These are phyloP conservation scores for Byssothecium circinans DNA, from an alignment of 2,329 filamentous ascomycete genomes.

Conservation along the genomic window DNA sequence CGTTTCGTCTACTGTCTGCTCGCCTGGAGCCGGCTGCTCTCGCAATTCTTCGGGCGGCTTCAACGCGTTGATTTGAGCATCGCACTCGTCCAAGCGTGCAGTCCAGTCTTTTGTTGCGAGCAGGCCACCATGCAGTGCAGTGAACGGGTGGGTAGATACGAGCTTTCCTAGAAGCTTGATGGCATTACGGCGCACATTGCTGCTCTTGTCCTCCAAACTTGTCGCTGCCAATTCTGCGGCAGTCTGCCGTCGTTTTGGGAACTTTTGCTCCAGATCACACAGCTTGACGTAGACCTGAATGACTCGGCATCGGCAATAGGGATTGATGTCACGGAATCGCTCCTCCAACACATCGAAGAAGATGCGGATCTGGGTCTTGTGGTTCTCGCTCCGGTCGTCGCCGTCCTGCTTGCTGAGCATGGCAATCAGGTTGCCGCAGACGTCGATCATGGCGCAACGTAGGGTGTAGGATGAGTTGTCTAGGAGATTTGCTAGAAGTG, in stretches of 20 bases:
- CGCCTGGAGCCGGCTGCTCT: conserved; percentile 61
- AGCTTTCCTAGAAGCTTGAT: conserved; percentile 88
- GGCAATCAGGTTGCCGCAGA: conserved; percentile 91
- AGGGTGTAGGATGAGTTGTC: conserved; percentile 98
- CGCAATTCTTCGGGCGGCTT: conserved; percentile 78
- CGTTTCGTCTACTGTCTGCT: conserved; percentile 72
- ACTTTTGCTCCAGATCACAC: conserved; percentile 87
- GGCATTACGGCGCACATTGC: conserved; percentile 91
- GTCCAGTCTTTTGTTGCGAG: conserved; percentile 86
- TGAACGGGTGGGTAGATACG: conserved; percentile 90
- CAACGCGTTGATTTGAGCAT: conserved; percentile 77
- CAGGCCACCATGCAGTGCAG: conserved; percentile 65
- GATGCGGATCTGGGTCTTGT: conserved; percentile 91
- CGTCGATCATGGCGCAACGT: conserved; percentile 90
- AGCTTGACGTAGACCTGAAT: conserved; percentile 93
- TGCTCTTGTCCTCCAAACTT: conserved; percentile 96
- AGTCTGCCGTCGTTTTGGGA: conserved; percentile 85
- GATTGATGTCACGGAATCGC: conserved; percentile 93
- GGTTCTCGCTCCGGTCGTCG: conserved; percentile 80
- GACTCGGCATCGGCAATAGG: conserved; percentile 87
- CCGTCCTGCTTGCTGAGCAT: conserved; percentile 84
- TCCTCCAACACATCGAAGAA: conserved; percentile 98
- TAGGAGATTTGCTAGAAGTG: conserved; percentile 86
- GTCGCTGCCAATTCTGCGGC: conserved; percentile 84
- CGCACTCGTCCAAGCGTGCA: conserved; percentile 76